These are phyloP conservation scores for Aspergillus steynii DNA, from an alignment of 495 filamentous ascomycete species.

Conservation along the genomic window DNA sequence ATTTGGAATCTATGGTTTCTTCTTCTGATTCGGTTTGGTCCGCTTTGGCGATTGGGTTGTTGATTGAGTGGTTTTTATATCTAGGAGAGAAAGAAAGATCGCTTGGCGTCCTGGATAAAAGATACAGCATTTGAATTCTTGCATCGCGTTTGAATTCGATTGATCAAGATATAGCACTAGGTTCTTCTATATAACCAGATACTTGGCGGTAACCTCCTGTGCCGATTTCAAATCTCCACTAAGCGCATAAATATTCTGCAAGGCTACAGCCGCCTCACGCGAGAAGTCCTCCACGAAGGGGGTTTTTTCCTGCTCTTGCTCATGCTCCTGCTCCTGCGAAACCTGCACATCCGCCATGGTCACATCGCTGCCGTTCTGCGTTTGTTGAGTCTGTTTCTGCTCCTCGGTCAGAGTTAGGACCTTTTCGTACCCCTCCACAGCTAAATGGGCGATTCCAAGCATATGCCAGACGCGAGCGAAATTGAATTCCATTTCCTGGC, in stretches of 20 bases:
- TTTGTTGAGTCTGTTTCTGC: slow-evolving; percentile 21
- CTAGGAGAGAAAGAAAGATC: not conserved
- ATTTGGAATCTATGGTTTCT: not conserved
- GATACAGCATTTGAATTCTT: too few relatives aligned
- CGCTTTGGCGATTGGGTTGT: not conserved
- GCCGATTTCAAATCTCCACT: slow-evolving; percentile 60
- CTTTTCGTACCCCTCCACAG: slow-evolving; percentile 70
- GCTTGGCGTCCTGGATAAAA: too few relatives aligned
- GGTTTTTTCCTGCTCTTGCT: not conserved
- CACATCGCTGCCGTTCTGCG: slow-evolving; percentile 18
- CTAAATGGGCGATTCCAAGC: slow-evolving; percentile 75
- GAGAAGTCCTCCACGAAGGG: slow-evolving; percentile 60
- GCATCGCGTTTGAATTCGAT: too few relatives aligned
- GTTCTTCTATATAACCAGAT: not conserved
- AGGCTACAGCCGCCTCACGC: slow-evolving; percentile 72
- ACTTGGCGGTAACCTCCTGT: slow-evolving; percentile 57
- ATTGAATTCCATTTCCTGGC: slow-evolving; percentile 89
- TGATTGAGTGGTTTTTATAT: not conserved
- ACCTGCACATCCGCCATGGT: slow-evolving; percentile 28
- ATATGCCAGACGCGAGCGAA: slow-evolving; percentile 78
- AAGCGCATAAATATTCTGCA: slow-evolving; percentile 68
- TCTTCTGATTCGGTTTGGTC: not conserved
- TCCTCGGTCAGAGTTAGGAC: slow-evolving; percentile 49
- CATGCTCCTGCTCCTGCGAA: not conserved
- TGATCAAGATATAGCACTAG: too few relatives aligned